Evolutionary conservation across 768 basidiomycete species (phyloP).

Genomic region (Rhodosporidiobolus sp.): DNA sequence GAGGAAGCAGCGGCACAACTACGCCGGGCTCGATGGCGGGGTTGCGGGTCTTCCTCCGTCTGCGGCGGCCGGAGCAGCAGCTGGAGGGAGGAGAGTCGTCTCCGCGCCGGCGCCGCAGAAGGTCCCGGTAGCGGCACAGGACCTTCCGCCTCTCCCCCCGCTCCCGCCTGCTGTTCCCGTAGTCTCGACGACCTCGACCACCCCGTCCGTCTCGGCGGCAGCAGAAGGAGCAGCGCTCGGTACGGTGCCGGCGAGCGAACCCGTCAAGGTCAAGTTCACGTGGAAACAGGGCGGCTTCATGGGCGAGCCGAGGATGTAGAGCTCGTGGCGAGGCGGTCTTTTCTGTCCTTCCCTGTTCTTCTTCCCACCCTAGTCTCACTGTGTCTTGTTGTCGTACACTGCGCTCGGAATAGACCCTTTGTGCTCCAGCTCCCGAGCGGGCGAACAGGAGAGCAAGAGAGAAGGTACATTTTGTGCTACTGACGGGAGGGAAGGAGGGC

Average conservation of each 20-base stretch:
- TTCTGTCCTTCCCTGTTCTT: too few species aligned
- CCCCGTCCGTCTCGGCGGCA: neutral
- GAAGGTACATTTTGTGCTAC: neutral
- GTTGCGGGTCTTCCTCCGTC: neutral
- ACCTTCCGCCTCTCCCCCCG: neutral
- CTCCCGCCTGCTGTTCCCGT: neutral
- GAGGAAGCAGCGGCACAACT: constrained; percentile 3
- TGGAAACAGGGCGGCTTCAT: constrained; percentile 32
- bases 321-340: too few species aligned
- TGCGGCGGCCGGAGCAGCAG: neutral
- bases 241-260: neutral
- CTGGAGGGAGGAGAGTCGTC: neutral
- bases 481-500: neutral
- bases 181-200: neutral
- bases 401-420: too few species aligned
- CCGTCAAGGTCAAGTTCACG: constrained; percentile 16
- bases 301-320: constrained; percentile 20
- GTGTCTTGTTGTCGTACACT: too few species aligned
- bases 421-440: too few species aligned
- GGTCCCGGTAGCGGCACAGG: neutral
- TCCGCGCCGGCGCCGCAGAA: neutral
- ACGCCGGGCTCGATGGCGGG: constrained; percentile 17
- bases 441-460: too few species aligned
- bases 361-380: too few species aligned
- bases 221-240: neutral